Base-by-base conservation (phyloP, 495 filamentous ascomycete genomes). In the Penicillium coprophilum region DNA sequence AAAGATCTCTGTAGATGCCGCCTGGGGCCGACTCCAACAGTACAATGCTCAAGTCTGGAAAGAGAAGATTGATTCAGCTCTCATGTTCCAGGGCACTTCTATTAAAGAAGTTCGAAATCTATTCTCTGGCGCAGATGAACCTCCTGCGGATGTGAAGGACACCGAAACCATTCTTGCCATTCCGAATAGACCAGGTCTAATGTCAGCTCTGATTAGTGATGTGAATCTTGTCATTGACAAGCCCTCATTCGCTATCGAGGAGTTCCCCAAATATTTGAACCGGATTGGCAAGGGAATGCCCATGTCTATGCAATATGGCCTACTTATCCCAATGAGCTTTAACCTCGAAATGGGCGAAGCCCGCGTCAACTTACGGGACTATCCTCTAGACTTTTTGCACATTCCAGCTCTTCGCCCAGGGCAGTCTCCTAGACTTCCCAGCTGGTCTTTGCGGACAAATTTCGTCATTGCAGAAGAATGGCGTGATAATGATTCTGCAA, bases 401-500 rank as follows among this genome's bases (percentile, higher is more conserved):
- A 86, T 99, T 31, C 94, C 94, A 8, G 81, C 88, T 6, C 82
- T 93, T 34, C 87, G 89, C 53, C 75, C 87, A 8, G 87, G 85
- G 1, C 94, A 97, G 60, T 88, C 91, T 19, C 80, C 87, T 21
- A 83, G 88, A 53, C 67, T 93, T n/a, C 85, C 90, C 4, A 89
- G 91, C 45, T 83, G 93, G 76, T 89, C 87, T 2, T 77, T 97
- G 58, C 85, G 85, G 56, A 92, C 94, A 7, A 89, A 99, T 67
- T 96, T 99, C 71, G 92, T 99, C 15, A 88, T 99, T 55, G 95
- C 91, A 3, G 94, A 99, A 74, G 95, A 99, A 71, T 95, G 83
- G 59, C 82, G 91, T 47, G 88, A 88, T 31, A 64, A 79, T 44
- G 82, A 90, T 69, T 94, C 92, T 2, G 88, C 84, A 10, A 82